phyloP scores from a whole-genome alignment of 2,329 filamentous ascomycete genomes.

The Aspergillus sp. region DNA sequence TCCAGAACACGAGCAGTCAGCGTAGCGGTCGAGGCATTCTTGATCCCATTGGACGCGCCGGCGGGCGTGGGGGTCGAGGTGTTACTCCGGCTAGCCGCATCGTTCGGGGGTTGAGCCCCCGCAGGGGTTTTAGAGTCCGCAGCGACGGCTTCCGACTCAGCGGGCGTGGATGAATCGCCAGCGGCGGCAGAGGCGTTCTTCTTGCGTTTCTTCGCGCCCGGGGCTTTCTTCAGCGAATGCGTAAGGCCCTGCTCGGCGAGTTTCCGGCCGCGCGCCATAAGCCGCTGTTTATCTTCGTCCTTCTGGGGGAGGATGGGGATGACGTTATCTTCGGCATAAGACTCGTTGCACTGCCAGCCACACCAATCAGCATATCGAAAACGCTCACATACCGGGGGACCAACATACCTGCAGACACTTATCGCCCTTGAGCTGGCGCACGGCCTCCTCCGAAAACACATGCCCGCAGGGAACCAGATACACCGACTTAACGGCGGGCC shows the following conservation, averaged over 20 bases:
- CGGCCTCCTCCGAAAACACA: slow-evolving; percentile 77
- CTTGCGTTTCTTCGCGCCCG: slow-evolving; percentile 62
- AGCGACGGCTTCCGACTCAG: slow-evolving; percentile 26
- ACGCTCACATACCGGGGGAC: background rate
- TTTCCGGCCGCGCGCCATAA: slow-evolving; percentile 58
- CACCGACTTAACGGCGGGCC: slow-evolving; percentile 66
- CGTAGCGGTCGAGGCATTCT: slow-evolving; percentile 76
- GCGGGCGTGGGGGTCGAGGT: slow-evolving; percentile 24
- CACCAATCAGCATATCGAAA: background rate
- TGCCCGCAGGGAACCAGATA: slow-evolving; percentile 94
- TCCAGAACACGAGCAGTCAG: slow-evolving; percentile 78
- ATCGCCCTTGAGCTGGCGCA: slow-evolving; percentile 66
- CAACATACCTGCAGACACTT: slow-evolving; percentile 47
- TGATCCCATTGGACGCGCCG: slow-evolving; percentile 55
- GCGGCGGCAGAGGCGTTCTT: slow-evolving; percentile 48
- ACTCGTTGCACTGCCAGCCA: slow-evolving; percentile 56
- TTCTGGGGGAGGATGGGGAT: slow-evolving; percentile 71
- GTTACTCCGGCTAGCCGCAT: slow-evolving; percentile 17
- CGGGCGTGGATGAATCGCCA: slow-evolving; percentile 30
- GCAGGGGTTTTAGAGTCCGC: slow-evolving; percentile 18
- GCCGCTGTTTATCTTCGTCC: slow-evolving; percentile 58
- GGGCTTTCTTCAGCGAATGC: slow-evolving; percentile 77
- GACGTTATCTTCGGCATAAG: slow-evolving; percentile 64
- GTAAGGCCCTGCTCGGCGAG: slow-evolving; percentile 64
- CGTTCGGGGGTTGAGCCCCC: slow-evolving; percentile 3